Conservation (phyloP, 2,329 filamentous ascomycete genomes). For the Furcasterigmium furcatum region DNA sequence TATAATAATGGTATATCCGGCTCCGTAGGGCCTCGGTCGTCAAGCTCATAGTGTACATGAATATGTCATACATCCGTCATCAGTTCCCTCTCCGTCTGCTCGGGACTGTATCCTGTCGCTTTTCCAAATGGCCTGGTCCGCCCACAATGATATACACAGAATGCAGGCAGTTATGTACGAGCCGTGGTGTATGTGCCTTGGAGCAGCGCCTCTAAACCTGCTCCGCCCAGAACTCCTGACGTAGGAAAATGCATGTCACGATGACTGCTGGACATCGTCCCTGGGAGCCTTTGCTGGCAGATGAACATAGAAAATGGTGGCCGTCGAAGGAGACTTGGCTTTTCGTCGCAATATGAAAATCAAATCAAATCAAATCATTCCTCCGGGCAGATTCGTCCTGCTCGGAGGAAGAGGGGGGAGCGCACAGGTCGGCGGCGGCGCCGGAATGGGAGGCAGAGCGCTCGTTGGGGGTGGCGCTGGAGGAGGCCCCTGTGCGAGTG, state of each 20-base stretch:
- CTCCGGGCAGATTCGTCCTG: slow-evolving; percentile 35
- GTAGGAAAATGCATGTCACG: not conserved
- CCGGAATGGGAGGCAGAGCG: slow-evolving; percentile 52
- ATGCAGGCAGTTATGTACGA: not conserved
- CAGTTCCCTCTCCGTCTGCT: not conserved
- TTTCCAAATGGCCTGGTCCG: not conserved
- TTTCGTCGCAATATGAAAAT: too few species aligned
- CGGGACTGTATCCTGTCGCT: not conserved
- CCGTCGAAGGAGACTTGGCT: not conserved
- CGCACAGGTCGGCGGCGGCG: slow-evolving; percentile 50
- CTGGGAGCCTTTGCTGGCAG: too few species aligned
- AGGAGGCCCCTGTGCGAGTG: slow-evolving; percentile 46
- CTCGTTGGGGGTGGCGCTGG: slow-evolving; percentile 52
- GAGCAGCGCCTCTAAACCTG: not conserved
- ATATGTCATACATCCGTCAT: not conserved
- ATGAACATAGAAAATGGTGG: not conserved
- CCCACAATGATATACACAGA: not conserved
- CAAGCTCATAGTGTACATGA: not conserved
- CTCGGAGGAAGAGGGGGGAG: slow-evolving; percentile 53
- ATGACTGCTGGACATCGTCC: too few species aligned
- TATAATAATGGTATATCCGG: not conserved
- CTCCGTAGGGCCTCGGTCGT: not conserved
- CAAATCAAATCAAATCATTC: not conserved
- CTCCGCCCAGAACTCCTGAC: not conserved
- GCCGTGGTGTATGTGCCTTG: not conserved